Evolutionary conservation across 208 protist genomes (phyloP).

Genomic region (Acanthamoeba healyi): DNA sequence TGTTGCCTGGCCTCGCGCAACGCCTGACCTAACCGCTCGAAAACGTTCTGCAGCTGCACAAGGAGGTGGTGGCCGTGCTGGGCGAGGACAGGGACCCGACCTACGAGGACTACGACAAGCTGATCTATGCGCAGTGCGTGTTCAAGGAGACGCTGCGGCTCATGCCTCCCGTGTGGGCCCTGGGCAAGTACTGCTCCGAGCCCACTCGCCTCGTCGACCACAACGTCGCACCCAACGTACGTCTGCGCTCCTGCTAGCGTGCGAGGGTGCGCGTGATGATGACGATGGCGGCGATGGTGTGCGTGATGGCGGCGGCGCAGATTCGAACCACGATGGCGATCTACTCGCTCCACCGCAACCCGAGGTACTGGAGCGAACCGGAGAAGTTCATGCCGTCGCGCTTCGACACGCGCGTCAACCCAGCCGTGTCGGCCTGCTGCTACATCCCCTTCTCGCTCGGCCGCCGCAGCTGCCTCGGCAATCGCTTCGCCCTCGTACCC

Average conservation of each 20-base stretch:
- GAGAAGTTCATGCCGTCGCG: conserved; percentile 8
- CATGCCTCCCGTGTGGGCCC: neutral
- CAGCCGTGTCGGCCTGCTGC: neutral
- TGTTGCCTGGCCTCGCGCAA: too few species aligned
- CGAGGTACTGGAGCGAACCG: neutral
- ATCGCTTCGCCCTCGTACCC: neutral
- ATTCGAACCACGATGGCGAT: neutral
- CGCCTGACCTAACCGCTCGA: too few species aligned
- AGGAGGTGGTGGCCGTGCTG: conserved; percentile 5
- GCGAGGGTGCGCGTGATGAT: too few species aligned
- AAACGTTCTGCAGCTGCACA: neutral
- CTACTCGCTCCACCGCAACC: conserved; percentile 25
- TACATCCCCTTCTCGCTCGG: conserved; percentile 25
- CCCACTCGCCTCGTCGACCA: neutral
- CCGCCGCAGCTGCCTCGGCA: conserved; percentile 14
- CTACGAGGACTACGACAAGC: conserved; percentile 16
- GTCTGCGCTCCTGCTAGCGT: neutral
- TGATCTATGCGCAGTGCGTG: conserved; percentile 5
- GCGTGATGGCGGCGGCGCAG: too few species aligned
- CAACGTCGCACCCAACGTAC: neutral
- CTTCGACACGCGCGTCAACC: conserved; percentile 19
- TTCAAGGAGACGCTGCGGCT: conserved; percentile 60
- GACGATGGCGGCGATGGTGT: too few species aligned
- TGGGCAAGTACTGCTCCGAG: neutral
- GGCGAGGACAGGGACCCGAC: conserved; percentile 1